Conservation (phyloP, 108 stramenopile genomes). For the Thalassiosira profunda region DNA sequence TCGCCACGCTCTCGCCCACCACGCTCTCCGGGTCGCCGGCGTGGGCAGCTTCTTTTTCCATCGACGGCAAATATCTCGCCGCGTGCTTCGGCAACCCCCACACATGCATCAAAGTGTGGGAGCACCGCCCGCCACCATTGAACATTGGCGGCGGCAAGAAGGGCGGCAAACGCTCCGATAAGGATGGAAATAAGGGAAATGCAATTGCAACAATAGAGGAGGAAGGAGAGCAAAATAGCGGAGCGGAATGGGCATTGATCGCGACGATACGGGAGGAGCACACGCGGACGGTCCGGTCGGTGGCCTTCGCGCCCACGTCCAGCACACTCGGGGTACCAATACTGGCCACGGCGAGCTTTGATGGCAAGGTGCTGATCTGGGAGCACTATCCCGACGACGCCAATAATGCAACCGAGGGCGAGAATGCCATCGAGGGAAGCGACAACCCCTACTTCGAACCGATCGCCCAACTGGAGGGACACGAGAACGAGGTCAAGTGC, state of each 20-base stretch:
- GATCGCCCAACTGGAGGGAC: constrained; percentile 91
- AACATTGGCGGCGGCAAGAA: neutral
- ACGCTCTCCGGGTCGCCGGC: constrained; percentile 37
- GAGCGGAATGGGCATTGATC: constrained; percentile 20
- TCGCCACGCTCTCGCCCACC: constrained; percentile 20
- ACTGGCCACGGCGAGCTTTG: constrained; percentile 93
- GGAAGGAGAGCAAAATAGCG: too few relatives aligned
- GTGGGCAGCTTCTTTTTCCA: constrained; percentile 72
- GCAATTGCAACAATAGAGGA: neutral
- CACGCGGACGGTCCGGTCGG: constrained; percentile 67
- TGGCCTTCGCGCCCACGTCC: constrained; percentile 72
- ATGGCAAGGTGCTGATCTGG: constrained; percentile 93
- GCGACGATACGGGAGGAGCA: constrained; percentile 53
- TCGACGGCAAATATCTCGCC: constrained; percentile 74
- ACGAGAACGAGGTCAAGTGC: constrained; percentile 94
- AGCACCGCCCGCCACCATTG: neutral
- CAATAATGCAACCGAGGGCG: neutral
- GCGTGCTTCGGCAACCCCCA: constrained; percentile 78
- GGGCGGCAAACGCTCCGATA: too few relatives aligned
- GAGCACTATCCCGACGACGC: constrained; percentile 30
- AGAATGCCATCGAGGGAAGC: neutral
- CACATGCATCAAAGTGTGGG: constrained; percentile 76
- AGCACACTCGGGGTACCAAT: constrained; percentile 36
- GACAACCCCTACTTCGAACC: constrained; percentile 64
- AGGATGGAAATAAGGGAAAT: neutral